These are phyloP conservation scores for Alternaria viburni DNA, from an alignment of 2,329 filamentous ascomycete species.

Conservation along the genomic window DNA sequence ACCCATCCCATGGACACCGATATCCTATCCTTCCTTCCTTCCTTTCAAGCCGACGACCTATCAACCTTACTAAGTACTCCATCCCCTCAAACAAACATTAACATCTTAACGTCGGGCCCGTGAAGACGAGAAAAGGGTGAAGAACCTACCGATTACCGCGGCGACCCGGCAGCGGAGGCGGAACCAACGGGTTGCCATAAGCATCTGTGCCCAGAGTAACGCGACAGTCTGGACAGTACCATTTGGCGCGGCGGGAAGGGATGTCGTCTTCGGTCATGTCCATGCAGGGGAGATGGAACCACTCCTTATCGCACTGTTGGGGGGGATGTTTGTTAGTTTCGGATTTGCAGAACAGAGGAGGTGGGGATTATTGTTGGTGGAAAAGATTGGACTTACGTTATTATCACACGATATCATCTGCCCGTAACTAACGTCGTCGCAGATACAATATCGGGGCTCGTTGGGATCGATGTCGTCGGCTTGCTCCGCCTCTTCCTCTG, in stretches of 20 bases:
- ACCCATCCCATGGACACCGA: not conserved
- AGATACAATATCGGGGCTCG: slow-evolving; percentile 78
- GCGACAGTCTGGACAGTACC: slow-evolving; percentile 81
- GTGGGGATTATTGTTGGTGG: too few relatives aligned
- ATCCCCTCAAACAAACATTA: slow-evolving; percentile 42
- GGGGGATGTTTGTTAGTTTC: not conserved
- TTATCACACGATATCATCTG: slow-evolving; percentile 87
- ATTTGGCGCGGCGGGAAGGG: slow-evolving; percentile 76
- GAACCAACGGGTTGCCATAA: slow-evolving; percentile 42
- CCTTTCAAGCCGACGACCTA: slow-evolving; percentile 20
- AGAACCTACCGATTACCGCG: slow-evolving; percentile 42
- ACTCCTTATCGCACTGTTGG: slow-evolving; percentile 77
- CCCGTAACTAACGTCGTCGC: slow-evolving; percentile 80
- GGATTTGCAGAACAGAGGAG: too few relatives aligned
- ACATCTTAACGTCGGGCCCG: slow-evolving; percentile 26
- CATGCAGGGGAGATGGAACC: slow-evolving; percentile 85
- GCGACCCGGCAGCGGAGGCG: slow-evolving; percentile 41
- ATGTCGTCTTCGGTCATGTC: slow-evolving; percentile 65
- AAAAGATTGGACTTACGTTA: too few relatives aligned
- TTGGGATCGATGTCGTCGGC: slow-evolving; percentile 69
- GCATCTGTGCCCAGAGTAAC: slow-evolving; percentile 35
- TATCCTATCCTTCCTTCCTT: not conserved
- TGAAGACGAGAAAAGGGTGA: slow-evolving; percentile 17
- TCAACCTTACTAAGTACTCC: slow-evolving; percentile 37
- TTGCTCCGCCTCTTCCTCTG: slow-evolving; percentile 31